These are phyloP conservation scores for Calocera viscosa DNA, from an alignment of 768 basidiomycete species.

Conservation along the genomic window DNA sequence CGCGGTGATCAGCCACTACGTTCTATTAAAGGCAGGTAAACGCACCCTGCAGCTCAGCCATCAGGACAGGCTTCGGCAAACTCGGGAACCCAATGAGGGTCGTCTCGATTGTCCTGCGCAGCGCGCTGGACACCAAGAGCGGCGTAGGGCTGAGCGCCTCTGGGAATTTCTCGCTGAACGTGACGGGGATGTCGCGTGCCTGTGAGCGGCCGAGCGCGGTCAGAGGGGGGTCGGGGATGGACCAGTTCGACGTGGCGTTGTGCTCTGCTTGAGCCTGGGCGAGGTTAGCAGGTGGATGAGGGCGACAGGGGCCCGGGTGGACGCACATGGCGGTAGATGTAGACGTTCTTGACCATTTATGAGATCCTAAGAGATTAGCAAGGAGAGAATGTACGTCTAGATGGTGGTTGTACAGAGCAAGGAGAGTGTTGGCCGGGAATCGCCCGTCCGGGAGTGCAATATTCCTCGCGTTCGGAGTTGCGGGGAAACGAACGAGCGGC, in stretches of 20 bases:
- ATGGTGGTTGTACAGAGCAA: not conserved
- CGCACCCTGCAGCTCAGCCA: constrained; percentile 6
- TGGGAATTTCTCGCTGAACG: not conserved
- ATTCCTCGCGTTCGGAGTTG: not conserved
- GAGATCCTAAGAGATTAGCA: too few species aligned
- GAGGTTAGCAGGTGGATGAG: not conserved
- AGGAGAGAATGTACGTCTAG: not conserved
- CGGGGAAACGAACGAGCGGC: not conserved
- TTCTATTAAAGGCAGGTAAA: not conserved
- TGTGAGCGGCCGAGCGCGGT: not conserved
- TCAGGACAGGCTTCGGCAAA: not conserved
- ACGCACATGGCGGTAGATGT: constrained; percentile 1
- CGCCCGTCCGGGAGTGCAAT: not conserved
- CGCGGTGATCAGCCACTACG: not conserved
- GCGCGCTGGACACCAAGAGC: not conserved
- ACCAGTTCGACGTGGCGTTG: constrained; percentile 5
- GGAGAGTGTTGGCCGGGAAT: not conserved
- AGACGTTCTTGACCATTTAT: constrained; percentile 4
- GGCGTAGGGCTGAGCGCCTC: not conserved
- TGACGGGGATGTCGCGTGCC: not conserved
- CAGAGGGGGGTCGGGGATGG: not conserved
- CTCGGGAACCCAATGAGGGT: not conserved
- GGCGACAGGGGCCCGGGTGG: not conserved
- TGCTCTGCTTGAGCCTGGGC: constrained; percentile 3
- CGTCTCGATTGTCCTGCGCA: not conserved